phyloP scores from a whole-genome alignment of 805 yeast genomes.

The Schwanniomyces yamadae region DNA sequence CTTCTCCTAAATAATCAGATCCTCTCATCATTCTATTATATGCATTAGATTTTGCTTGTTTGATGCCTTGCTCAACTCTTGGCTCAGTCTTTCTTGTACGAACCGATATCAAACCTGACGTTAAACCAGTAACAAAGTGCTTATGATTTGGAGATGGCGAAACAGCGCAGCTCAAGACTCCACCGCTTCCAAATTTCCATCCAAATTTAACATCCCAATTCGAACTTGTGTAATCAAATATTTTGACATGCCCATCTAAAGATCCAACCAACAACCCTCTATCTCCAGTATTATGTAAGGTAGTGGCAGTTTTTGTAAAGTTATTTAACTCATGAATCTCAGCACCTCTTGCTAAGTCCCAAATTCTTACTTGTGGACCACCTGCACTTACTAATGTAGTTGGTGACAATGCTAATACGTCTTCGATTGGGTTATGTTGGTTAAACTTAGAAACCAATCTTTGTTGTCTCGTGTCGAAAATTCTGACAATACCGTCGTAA shows the following conservation, averaged over 20 bases:
- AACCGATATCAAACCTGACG: conserved; percentile 84
- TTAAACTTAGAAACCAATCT: conserved; percentile 63
- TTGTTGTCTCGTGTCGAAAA: conserved; percentile 73
- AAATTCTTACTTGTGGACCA: conserved; percentile 78
- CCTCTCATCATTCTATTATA: conserved; percentile 87
- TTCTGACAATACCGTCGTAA: conserved; percentile 82
- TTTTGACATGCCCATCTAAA: conserved; percentile 95
- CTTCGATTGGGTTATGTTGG: conserved; percentile 78
- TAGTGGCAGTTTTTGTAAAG: conserved; percentile 92
- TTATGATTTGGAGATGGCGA: conserved; percentile 70
- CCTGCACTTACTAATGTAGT: conserved; percentile 79
- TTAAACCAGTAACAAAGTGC: conserved; percentile 90
- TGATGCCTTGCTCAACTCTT: conserved; percentile 49
- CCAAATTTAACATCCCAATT: conserved; percentile 91
- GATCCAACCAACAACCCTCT: conserved; percentile 90
- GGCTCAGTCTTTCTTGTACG: conserved; percentile 80
- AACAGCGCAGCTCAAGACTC: conserved; percentile 84
- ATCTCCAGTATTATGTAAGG: conserved; percentile 70
- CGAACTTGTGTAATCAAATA: conserved; percentile 71
- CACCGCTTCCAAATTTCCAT: conserved; percentile 91
- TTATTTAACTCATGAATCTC: conserved; percentile 73
- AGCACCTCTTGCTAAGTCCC: conserved; percentile 84
- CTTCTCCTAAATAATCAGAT: conserved; percentile 85
- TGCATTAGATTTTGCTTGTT: conserved; percentile 53
- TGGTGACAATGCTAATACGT: conserved; percentile 68